These are phyloP conservation scores for Lecanicillium sp. DNA, from an alignment of 2,329 filamentous ascomycete genomes.

Conservation along the genomic window DNA sequence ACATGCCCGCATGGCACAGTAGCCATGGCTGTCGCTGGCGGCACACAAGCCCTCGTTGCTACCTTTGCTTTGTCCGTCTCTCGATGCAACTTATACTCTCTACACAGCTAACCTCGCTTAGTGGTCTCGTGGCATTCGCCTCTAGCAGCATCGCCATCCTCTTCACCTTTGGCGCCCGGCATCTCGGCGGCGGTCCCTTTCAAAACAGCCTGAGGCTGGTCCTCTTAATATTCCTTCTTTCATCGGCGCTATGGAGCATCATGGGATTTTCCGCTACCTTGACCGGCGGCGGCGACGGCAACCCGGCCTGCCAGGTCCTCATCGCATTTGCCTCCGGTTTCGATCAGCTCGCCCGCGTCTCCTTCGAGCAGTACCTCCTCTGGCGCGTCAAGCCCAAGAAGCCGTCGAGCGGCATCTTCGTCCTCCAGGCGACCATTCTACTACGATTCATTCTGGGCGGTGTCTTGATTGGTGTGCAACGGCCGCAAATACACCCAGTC, in stretches of 20 bases:
- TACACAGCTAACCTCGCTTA: constrained; percentile 16
- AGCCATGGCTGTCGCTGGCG: constrained; percentile 40
- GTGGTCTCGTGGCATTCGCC: constrained; percentile 49
- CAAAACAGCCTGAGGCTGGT: constrained; percentile 58
- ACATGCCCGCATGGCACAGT: constrained; percentile 14
- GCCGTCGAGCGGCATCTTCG: constrained; percentile 30
- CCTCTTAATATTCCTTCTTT: constrained; percentile 50
- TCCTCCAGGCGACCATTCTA: constrained; percentile 42
- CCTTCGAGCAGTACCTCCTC: constrained; percentile 48
- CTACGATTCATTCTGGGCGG: constrained; percentile 47
- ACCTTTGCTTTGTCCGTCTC: constrained; percentile 49
- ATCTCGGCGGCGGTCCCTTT: constrained; percentile 37
- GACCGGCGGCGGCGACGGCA: constrained; percentile 30
- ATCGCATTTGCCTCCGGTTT: constrained; percentile 48
- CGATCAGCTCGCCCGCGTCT: constrained; percentile 50
- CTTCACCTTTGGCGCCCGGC: constrained; percentile 38
- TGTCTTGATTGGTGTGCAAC: constrained; percentile 49
- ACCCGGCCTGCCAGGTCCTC: constrained; percentile 42
- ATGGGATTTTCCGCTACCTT: constrained; percentile 45
- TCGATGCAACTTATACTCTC: neutral
- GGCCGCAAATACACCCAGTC: constrained; percentile 44
- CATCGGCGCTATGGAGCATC: constrained; percentile 48
- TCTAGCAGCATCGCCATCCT: constrained; percentile 42
- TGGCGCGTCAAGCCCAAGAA: constrained; percentile 42
- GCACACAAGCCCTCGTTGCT: constrained; percentile 44